phyloP scores from a whole-genome alignment of 805 yeast species.

The Candida cerambycidarum region DNA sequence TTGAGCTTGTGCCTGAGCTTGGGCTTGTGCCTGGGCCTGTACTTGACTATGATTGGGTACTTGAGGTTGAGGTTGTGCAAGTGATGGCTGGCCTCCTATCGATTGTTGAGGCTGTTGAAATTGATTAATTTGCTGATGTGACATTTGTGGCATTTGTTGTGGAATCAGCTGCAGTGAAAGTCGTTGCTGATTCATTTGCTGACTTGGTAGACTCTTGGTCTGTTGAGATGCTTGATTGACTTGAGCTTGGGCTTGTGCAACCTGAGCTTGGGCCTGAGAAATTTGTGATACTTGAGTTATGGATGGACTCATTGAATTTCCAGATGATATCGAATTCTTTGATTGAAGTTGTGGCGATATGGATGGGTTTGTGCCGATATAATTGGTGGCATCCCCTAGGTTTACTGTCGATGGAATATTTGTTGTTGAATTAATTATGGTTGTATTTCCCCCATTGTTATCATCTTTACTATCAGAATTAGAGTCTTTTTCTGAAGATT shows the following conservation, averaged over 20 bases:
- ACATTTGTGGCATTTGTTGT: slow-evolving; percentile 1
- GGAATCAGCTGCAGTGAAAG: background rate
- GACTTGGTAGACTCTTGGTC: background rate
- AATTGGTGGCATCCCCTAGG: slow-evolving; percentile 3
- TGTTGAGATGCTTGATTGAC: slow-evolving; percentile 2
- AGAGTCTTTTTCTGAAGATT: background rate
- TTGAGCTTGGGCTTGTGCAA: slow-evolving; percentile 7
- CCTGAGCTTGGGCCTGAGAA: slow-evolving; percentile 9
- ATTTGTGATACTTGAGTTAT: background rate
- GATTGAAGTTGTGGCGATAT: background rate
- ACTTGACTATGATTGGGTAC: no score
- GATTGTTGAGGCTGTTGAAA: no score
- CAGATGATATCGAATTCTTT: background rate
- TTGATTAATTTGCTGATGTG: background rate
- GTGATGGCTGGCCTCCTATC: background rate
- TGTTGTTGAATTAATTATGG: slow-evolving; percentile 1
- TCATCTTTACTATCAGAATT: background rate
- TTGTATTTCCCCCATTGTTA: background rate
- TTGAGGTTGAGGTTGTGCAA: slow-evolving; percentile 2
- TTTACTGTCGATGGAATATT: slow-evolving; percentile 5
- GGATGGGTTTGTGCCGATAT: background rate
- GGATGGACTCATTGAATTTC: background rate
- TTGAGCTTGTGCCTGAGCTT: slow-evolving; percentile 7
- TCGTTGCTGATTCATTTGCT: background rate
- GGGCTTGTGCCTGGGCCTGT: slow-evolving; percentile 6